Evolutionary conservation across 2,329 filamentous ascomycete species (phyloP).

Genomic region (Xylariaceae sp.): DNA sequence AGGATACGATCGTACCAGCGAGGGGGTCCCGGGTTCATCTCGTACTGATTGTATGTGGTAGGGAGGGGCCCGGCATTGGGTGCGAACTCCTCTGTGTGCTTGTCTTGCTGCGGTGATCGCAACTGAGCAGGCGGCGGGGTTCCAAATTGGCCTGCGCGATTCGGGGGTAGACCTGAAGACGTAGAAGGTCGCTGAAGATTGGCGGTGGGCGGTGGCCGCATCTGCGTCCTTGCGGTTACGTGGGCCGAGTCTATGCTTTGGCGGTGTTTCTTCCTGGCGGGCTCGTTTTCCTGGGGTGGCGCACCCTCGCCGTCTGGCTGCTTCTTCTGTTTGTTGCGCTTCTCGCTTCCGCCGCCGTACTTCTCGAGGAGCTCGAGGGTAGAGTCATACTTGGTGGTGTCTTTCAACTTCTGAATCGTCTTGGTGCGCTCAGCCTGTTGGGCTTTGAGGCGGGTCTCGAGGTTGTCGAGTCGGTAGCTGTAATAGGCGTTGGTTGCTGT

Average conservation of each 20-base stretch:
- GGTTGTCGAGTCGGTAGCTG: slow-evolving; percentile 71
- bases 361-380: slow-evolving; percentile 92
- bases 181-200: slow-evolving; percentile 50
- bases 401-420: slow-evolving; percentile 92
- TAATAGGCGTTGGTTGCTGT: slow-evolving; percentile 66
- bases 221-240: slow-evolving; percentile 40
- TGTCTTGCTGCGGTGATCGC: slow-evolving; percentile 21
- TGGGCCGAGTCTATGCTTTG: slow-evolving; percentile 22
- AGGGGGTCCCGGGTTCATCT: slow-evolving; percentile 32
- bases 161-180: slow-evolving; percentile 28
- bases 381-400: slow-evolving; percentile 92
- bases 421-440: slow-evolving; percentile 74
- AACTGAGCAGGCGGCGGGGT: slow-evolving; percentile 19
- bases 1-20: slow-evolving; percentile 95
- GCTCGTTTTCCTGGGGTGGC: slow-evolving; percentile 21
- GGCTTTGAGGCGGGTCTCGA: slow-evolving; percentile 66
- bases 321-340: slow-evolving; percentile 33
- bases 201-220: slow-evolving; percentile 59
- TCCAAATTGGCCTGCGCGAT: slow-evolving; percentile 15
- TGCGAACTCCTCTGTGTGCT: slow-evolving; percentile 23
- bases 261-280: slow-evolving; percentile 26
- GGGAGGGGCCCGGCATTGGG: slow-evolving; percentile 27
- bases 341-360: slow-evolving; percentile 68
- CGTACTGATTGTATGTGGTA: slow-evolving; percentile 33
- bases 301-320: slow-evolving; percentile 21